Base-by-base conservation (phyloP, 805 yeast species). In the Grigorovia jiainica region DNA sequence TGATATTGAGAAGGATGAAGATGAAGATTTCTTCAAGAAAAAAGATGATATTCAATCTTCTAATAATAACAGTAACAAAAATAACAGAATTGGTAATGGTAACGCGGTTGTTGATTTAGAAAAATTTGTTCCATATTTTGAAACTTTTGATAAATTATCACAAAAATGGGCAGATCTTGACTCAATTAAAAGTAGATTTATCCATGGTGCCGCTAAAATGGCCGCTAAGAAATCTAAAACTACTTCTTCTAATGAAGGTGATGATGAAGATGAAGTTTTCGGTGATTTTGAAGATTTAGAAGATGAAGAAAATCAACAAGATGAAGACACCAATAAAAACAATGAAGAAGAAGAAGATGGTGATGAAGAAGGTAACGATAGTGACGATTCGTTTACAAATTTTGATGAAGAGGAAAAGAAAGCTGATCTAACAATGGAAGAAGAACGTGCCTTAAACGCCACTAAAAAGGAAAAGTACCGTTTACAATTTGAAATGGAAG, bases 401-500 rank as follows among this genome's bases (percentile, higher is more conserved):
- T 68, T 68, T 24, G 31, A 27, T 13, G 73, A 68, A 4, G 72
- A 58, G 36, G 66, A 58, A 39, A 68, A 60, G 29, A 61, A 60
- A 31, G 54, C 59, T 21, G 67, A 66, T 7, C 50, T 77, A 36
- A 67, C 90, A 1, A 65, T 82, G 29, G 94, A 82, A 44, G 79
- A 84, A 56, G 81, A 78, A 60, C 78, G 97, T 59, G 79, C 76
- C 40, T 65, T 76, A 41, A 89, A 89, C 55, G 95, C 97, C 2
- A 78, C 81, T 47, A 87, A 84, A 68, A 94, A 92, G 55, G 97
- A 89, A 49, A 80, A 84, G 54, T 70, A 90, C 45, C 79, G 87
- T 45, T 71, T 85, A 54, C 97, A 92, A 58, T 87, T 92, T 56
- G 97, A 92, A 44, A 51, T 61, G 59, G 74, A 70, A 44, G 79